These are phyloP conservation scores for Pneumocystis carinii DNA, from an alignment of 1,139 yeast species.

Conservation along the genomic window DNA sequence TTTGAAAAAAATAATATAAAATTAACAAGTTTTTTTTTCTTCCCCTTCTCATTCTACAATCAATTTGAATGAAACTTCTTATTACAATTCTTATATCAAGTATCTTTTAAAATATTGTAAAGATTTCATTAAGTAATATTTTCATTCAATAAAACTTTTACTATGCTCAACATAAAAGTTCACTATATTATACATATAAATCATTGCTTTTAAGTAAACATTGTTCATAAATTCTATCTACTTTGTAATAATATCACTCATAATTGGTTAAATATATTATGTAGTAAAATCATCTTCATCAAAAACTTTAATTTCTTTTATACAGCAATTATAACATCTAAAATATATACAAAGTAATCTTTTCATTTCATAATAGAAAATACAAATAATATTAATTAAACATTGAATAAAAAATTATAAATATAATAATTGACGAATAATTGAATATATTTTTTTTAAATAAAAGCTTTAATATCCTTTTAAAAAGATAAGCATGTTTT, in stretches of 20 bases:
- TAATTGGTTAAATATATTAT: not conserved
- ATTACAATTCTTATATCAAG: not conserved
- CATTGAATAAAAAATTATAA: not conserved
- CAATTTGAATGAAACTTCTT: too few species aligned
- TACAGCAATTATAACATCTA: not conserved
- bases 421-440: not conserved
- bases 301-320: not conserved
- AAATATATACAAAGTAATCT: not conserved
- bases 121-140: not conserved
- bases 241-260: not conserved
- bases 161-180: not conserved
- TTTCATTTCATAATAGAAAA: not conserved
- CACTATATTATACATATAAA: not conserved
- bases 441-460: not conserved
- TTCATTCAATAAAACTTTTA: not conserved
- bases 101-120: not conserved
- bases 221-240: not conserved
- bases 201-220: not conserved
- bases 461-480: not conserved
- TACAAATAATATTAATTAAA: not conserved
- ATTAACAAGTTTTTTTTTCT: too few species aligned
- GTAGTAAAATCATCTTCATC: not conserved
- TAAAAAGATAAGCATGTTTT: not conserved
- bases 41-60: too few species aligned
- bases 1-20: too few species aligned